Base-by-base conservation (phyloP, 2,329 filamentous ascomycete genomes). In the Neopestalotiopsis clavispora region DNA sequence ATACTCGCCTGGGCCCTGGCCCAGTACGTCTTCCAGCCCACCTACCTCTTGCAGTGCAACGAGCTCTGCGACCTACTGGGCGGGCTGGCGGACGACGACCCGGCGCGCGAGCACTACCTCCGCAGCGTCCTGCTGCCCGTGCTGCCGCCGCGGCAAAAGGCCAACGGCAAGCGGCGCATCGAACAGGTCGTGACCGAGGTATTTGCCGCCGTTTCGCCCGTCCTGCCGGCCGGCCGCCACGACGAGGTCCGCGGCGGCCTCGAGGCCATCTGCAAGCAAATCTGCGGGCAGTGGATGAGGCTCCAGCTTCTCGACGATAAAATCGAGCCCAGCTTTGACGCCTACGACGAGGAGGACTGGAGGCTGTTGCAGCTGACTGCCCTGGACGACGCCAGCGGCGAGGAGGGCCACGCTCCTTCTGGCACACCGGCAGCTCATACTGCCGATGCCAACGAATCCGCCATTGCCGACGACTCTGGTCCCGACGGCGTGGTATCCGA, bases 131-230 rank as follows among this genome's bases (percentile, higher is more conserved):
- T 80, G 28, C 71, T 80, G 3, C 70, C 74, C 3, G 73, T 75
- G 45, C 72, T 79, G 65, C 78, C 78, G 0, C 75, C 78, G 6
- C 67, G 72, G 12, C 78, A 79, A 71, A 70, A 70, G 34, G 71
- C 71, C 62, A 74, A 71, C 49, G 76, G 75, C 38, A 72, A 72
- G 49, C 70, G 71, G 17, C 75, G 78, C 12, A 75, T 77, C 58
- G 74, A 78, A 71, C 73, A 72, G 20, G 79, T 78, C 9, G 78
- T 80, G 34, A 67, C 75, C n/a, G 78, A 80, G 68, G 77, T 80
- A 1, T 76, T 74, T 45, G 78, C 75, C 75, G 68, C 77, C 2
- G 77, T 80, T 14, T 77, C 79, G 71, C 77, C 79, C 49, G 71
- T 80, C 14, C 71, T 80, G 4, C 72, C 72, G 10, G 75, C 77